Base-by-base conservation (phyloP, 441 rosid species). In the Syzygium syzygioides region DNA sequence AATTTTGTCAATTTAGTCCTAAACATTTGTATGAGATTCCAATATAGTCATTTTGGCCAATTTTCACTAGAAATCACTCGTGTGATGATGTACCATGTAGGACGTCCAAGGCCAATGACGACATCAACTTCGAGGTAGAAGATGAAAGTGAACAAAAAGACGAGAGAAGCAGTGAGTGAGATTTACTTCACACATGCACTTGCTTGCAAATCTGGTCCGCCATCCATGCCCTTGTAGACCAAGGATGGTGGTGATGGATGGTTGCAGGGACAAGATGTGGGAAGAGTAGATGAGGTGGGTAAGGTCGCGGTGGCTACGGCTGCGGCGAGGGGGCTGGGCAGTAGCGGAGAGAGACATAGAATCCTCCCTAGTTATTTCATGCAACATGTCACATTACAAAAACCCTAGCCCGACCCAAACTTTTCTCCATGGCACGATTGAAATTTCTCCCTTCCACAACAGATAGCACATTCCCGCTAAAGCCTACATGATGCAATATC, bases 1-100 rank as follows among this genome's bases (percentile, higher is more conserved):
- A 45, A 7, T 45, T 45, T 12, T 2, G 0, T 0, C 2, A 37
- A 20, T 20, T 23, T 0, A 76, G 0, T 37, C 7, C 0, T 20
- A 25, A 11, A 1, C 0, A 18, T 34, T 68, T 1, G 1, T 12
- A 14, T 2, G 2, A 23, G 23, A 20, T 71, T 71, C 0, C 1
- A 41, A 76, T 6, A 0, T 34, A 11, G 0, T 12, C 1, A 20
- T 37, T 76, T 4, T 30, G 0, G 3, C 1, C 12, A 64, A 64
- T 4, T 62, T 64, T 0, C 12, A 0, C 6, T 64, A 4, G 9
- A 17, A 64, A 64, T 64, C 3, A 3, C 23, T 30, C 2, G 30
- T 1, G n/a, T 11, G 17, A 23, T 0, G 1, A 11, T 71, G 28
- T 20, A 12, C 3, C 15, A 68, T 1, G 9, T 10, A 59, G 11